Conservation (phyloP, 495 filamentous ascomycete species). For the Podospora bellae-mahoneyi region DNA sequence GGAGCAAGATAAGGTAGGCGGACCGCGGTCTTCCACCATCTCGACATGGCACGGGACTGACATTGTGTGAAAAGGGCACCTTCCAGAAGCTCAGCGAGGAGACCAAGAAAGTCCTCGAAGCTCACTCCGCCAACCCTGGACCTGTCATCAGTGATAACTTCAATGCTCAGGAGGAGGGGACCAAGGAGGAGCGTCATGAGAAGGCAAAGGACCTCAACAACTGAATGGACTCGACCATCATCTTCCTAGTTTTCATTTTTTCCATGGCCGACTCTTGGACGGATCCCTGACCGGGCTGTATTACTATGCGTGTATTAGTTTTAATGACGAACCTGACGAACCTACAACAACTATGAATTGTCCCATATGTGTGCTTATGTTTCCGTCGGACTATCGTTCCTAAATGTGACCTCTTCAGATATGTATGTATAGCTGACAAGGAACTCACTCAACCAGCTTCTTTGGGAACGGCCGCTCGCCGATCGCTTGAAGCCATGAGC, state of each 20-base stretch:
- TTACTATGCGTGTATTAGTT: neutral
- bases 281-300: neutral
- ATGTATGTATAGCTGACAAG: neutral
- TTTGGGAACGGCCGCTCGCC: neutral
- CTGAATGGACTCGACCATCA: slow-evolving; percentile 28
- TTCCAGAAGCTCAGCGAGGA: slow-evolving; percentile 28
- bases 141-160: slow-evolving; percentile 49
- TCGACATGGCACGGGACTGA: neutral
- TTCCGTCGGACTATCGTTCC: neutral
- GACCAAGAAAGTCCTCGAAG: slow-evolving; percentile 36
- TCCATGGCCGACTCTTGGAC: neutral
- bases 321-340: neutral
- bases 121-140: slow-evolving; percentile 48
- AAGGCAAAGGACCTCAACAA: slow-evolving; percentile 66
- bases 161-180: slow-evolving; percentile 47
- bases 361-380: neutral
- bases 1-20: slow-evolving; percentile 8
- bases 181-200: slow-evolving; percentile 65
- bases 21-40: neutral
- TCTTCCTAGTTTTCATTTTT: neutral
- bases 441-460: neutral
- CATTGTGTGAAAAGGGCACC: slow-evolving; percentile 12
- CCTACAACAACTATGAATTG: neutral
- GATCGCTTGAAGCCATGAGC: neutral
- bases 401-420: neutral